phyloP scores from a whole-genome alignment of 768 basidiomycete genomes.

The Termitomyces sp. region DNA sequence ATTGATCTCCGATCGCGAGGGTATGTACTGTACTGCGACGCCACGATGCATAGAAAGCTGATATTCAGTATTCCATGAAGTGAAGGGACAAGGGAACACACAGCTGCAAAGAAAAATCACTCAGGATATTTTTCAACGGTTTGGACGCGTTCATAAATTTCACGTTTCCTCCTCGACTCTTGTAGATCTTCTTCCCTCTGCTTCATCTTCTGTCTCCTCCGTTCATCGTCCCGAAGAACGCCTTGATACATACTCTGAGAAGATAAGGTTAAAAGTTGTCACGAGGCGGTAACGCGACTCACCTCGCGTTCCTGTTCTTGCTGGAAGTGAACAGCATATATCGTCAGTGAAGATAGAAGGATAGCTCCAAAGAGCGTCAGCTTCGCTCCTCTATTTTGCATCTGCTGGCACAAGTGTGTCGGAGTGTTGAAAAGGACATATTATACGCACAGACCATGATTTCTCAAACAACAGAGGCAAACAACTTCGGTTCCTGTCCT shows the following conservation, averaged over 20 bases:
- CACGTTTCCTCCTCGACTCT: constrained; percentile 58
- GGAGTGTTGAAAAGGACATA: constrained; percentile 1
- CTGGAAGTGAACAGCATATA: constrained; percentile 89
- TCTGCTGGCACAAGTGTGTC: constrained; percentile 23
- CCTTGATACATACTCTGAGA: constrained; percentile 86
- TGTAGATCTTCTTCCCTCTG: constrained; percentile 59
- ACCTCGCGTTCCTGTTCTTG: constrained; percentile 84
- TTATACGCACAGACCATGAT: constrained; percentile 19
- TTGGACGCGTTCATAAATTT: constrained; percentile 56
- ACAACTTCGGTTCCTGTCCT: constrained; percentile 22
- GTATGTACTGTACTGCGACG: background rate
- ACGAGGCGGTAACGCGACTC: constrained; percentile 11
- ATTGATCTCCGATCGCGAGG: too few relatives aligned
- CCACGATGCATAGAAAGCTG: background rate
- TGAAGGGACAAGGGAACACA: background rate
- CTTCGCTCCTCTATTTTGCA: constrained; percentile 70
- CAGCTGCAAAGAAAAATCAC: background rate
- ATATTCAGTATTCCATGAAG: background rate
- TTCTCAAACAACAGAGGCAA: constrained; percentile 21
- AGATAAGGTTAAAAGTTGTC: constrained; percentile 4
- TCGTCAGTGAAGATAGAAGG: constrained; percentile 56
- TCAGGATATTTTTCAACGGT: constrained; percentile 20
- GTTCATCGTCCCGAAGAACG: constrained; percentile 84
- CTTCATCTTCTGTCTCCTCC: constrained; percentile 64
- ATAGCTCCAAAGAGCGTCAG: constrained; percentile 67